These are phyloP conservation scores for Aspergillus carbonarius DNA, from an alignment of 2,329 filamentous ascomycete genomes.

Conservation along the genomic window DNA sequence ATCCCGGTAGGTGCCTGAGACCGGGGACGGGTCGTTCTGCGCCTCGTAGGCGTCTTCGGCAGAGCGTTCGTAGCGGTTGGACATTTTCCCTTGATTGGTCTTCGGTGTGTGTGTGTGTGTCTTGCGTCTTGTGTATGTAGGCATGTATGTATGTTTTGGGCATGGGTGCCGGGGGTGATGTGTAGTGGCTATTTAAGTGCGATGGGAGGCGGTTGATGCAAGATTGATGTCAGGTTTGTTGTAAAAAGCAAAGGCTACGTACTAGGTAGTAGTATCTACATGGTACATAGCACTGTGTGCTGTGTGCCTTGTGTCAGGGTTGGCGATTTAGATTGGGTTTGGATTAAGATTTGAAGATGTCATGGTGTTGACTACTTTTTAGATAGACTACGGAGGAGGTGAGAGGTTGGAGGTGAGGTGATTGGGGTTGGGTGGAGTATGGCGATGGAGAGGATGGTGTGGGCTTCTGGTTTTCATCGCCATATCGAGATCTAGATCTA, in stretches of 20 bases:
- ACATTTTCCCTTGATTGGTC: conserved; percentile 19
- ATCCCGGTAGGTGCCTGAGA: conserved; percentile 21
- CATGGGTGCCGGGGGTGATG: neutral
- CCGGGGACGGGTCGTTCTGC: conserved; percentile 28
- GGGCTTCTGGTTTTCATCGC: no score
- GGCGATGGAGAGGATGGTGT: no score
- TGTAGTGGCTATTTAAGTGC: neutral
- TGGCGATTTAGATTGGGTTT: neutral
- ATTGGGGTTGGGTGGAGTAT: neutral
- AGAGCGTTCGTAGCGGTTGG: conserved; percentile 23
- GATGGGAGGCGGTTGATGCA: neutral
- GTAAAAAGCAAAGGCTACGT: no score
- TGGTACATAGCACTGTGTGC: no score
- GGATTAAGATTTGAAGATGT: neutral
- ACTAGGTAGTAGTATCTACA: no score
- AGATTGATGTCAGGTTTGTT: conserved; percentile 1
- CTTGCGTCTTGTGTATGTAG: no score
- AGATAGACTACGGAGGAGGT: no score
- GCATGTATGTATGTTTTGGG: neutral
- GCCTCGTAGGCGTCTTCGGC: conserved; percentile 31
- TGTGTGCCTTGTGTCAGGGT: no score
- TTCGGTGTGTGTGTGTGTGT: neutral
- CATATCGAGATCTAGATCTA: no score
- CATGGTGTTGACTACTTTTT: neutral
- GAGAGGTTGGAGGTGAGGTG: neutral